Base-by-base conservation (phyloP, 2,329 filamentous ascomycete species). In the Fusarium staphyleae region DNA sequence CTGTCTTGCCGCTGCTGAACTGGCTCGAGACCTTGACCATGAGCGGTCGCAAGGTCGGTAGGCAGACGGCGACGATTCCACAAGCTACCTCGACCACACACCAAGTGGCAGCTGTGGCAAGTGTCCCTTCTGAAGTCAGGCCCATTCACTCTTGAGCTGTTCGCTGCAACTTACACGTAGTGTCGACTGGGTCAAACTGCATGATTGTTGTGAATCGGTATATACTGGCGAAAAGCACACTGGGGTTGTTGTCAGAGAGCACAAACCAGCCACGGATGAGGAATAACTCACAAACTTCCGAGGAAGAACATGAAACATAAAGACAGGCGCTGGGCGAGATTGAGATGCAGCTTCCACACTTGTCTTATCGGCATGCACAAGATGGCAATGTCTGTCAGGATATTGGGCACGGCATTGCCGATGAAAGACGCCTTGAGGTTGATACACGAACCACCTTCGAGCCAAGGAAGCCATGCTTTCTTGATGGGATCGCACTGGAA, bases 161-260 rank as follows among this genome's bases (percentile, higher is more conserved):
- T 1, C 10, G 10, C 8, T 9, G 14, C 3, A 13, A 3, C 46
- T 30, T 40, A 60, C 57, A 61, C 13, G 57, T 61, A 2, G 57
- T 61, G 4, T 61, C 57, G 0, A 22, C 9, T 0, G 33, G 18
- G 1, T 58, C 29, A 18, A 61, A 62, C 28, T 61, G 53, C 58
- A 62, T 58, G 1, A 61, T 52, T 1, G 58, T 62, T 1, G 58
- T 61, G 3, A 61, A 62, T 12, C 58, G 29, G 34, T 61, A 61
- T 3, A 61, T 61, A 14, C 53, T 58, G 18, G 58, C 57, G 4
- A 61, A 61, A 0, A 61, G 16, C 8, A 61, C 58, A 15, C 58
- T 61, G 10, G n/a, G n/a, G n/a, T n/a, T n/a, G n/a, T n/a, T n/a
- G n/a, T n/a, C n/a, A n/a, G n/a, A n/a, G n/a, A n/a, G n/a, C n/a